Base-by-base conservation (phyloP, 805 yeast species). In the Yarrowia sp. region DNA sequence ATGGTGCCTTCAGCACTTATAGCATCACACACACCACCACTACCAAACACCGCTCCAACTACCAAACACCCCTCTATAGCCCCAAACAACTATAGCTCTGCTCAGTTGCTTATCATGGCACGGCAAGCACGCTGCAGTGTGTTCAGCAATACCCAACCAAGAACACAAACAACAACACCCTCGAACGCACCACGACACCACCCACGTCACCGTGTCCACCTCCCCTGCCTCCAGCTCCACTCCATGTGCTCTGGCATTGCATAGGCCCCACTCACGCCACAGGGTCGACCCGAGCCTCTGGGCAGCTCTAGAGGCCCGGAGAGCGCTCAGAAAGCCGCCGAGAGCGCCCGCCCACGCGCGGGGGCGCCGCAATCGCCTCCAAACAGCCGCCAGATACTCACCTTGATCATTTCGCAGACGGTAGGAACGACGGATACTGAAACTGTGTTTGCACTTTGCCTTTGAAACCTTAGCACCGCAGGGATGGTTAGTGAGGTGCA, bases 381-480 rank as follows among this genome's bases (percentile, higher is more conserved):
- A 18, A 27, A 44, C 14, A 12, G 24, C 51, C 35, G 35, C 2
- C 10, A 12, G 18, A 44, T 47, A 47, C 55, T 47, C 55, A 47
- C 55, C 38, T 47, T 47, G 38, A 51, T 51, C 59, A 51, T 51
- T 33, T 49, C 22, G 21, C 59, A 22, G 32, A 33, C 27, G 44
- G 44, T 35, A 49, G 33, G 33, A 33, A 51, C 59, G 59, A 35
- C 31, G 44, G 32, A 33, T 27, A 39, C 36, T 38, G 61, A 29
- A 29, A 55, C 35, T 55, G 35, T 27, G 38, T 47, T 47, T 47
- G 55, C 55, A 32, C 55, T 47, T 47, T 47, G 36, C 61, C 53
- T 39, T 39, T 55, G 35, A 55, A 55, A 38, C 44, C 59, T 51
- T 51, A 35, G 44, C 59, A 35, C 44, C 41, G 18, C 59, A 51